Evolutionary conservation across 2,329 filamentous ascomycete species (phyloP).

Genomic region (Elsinoe necatrix): DNA sequence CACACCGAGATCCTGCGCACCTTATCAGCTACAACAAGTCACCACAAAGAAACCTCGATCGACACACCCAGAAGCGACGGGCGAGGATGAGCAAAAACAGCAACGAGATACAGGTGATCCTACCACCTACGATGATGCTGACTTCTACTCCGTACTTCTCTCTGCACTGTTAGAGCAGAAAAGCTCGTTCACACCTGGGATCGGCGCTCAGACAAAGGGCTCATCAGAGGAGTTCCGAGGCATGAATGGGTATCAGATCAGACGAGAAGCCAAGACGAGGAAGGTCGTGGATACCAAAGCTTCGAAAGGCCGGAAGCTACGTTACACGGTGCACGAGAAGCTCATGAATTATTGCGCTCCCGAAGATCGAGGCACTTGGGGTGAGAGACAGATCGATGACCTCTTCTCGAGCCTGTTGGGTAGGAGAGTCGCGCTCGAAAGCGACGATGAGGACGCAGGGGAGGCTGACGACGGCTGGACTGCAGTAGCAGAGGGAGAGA

Average conservation of each 20-base stretch:
- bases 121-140: slow-evolving; percentile 79
- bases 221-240: slow-evolving; percentile 37
- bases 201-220: slow-evolving; percentile 35
- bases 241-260: slow-evolving; percentile 35
- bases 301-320: slow-evolving; percentile 87
- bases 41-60: not conserved
- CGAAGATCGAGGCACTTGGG: slow-evolving; percentile 74
- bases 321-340: slow-evolving; percentile 94
- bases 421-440: slow-evolving; percentile 35
- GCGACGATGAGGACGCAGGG: slow-evolving; percentile 32
- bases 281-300: slow-evolving; percentile 86
- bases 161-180: slow-evolving; percentile 91
- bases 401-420: slow-evolving; percentile 46
- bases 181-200: slow-evolving; percentile 48
- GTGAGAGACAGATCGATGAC: slow-evolving; percentile 65
- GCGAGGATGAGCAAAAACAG: not conserved
- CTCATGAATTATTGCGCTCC: slow-evolving; percentile 96
- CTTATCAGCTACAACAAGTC: slow-evolving; percentile 45
- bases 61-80: slow-evolving; percentile 34
- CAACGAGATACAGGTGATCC: slow-evolving; percentile 45
- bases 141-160: slow-evolving; percentile 88
- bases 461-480: slow-evolving; percentile 27
- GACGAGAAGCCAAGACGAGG: slow-evolving; percentile 72
- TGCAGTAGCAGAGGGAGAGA: slow-evolving; percentile 26
- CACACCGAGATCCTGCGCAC: slow-evolving; percentile 68